phyloP scores from a whole-genome alignment of 495 filamentous ascomycete genomes.

The Tirmania nivea region DNA sequence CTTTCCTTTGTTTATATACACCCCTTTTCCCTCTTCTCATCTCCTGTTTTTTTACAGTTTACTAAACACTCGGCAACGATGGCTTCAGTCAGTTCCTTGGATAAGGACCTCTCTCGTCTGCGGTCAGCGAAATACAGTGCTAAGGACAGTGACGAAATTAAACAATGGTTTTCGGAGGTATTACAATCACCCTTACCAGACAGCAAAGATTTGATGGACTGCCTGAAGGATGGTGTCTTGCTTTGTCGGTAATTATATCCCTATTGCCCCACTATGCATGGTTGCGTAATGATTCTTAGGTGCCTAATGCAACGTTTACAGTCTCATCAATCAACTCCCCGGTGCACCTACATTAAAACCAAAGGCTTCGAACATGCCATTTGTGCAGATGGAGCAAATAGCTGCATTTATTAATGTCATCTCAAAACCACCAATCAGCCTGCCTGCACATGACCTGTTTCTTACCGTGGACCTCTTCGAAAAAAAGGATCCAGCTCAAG shows the following conservation, averaged over 20 bases:
- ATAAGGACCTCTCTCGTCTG: conserved; percentile 84
- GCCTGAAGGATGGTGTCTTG: conserved; percentile 67
- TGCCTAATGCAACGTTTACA: conserved; percentile 17
- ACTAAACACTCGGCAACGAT: conserved; percentile 27
- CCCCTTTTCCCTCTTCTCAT: conserved; percentile 13
- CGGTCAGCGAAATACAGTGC: conserved; percentile 89
- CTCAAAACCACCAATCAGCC: conserved; percentile 57
- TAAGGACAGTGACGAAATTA: conserved; percentile 66
- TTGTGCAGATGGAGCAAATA: conserved; percentile 99
- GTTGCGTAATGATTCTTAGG: conserved; percentile 9
- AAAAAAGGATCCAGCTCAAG: conserved; percentile 87
- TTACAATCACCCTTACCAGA: conserved; percentile 46
- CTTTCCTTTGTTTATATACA: neutral
- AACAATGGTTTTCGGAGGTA: conserved; percentile 60
- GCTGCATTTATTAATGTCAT: conserved; percentile 83
- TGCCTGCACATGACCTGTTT: conserved; percentile 88
- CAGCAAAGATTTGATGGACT: conserved; percentile 56
- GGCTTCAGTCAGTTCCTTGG: conserved; percentile 86
- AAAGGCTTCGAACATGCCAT: conserved; percentile 71
- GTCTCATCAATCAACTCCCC: conserved; percentile 64
- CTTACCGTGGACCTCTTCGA: conserved; percentile 96
- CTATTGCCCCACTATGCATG: neutral
- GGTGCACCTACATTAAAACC: conserved; percentile 52
- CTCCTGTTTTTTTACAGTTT: conserved; percentile 2
- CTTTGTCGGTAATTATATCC: conserved; percentile 57